phyloP scores from a whole-genome alignment of 169 alveolate genomes.

The Babesia bigemina region DNA sequence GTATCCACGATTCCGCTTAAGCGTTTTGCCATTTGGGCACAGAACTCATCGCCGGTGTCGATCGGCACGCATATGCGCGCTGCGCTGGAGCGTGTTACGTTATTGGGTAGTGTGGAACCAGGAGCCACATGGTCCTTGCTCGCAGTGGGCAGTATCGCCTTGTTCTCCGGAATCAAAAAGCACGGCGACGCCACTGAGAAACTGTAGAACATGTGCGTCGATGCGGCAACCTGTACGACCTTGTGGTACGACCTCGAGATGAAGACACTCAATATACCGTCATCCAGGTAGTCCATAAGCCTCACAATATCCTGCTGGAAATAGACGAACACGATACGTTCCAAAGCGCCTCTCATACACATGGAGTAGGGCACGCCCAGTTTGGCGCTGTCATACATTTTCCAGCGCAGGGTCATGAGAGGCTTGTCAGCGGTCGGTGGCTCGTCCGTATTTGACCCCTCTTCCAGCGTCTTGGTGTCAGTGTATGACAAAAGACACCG shows the following conservation, averaged over 20 bases:
- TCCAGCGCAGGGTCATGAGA: constrained; percentile 33
- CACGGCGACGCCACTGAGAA: constrained; percentile 69
- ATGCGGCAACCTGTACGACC: constrained; percentile 82
- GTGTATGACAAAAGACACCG: constrained; percentile 58
- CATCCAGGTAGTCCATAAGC: constrained; percentile 80
- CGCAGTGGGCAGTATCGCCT: constrained; percentile 55
- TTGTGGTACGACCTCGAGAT: constrained; percentile 80
- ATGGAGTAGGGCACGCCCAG: constrained; percentile 60
- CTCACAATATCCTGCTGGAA: constrained; percentile 78
- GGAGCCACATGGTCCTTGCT: background rate
- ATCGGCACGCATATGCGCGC: background rate
- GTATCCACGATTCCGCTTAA: constrained; percentile 59
- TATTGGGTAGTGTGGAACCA: constrained; percentile 20
- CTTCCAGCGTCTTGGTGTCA: constrained; percentile 8
- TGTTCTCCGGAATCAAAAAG: constrained; percentile 72
- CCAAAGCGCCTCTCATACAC: constrained; percentile 71
- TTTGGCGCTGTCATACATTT: constrained; percentile 39
- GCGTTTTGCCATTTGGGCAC: constrained; percentile 15
- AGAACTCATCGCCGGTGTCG: constrained; percentile 6
- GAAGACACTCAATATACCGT: constrained; percentile 83
- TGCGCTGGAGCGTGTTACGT: background rate
- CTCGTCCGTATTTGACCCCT: background rate
- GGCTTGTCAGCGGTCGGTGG: constrained; percentile 13
- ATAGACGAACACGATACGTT: constrained; percentile 72
- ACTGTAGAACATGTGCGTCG: constrained; percentile 66